Evolutionary conservation across 2,329 filamentous ascomycete genomes (phyloP).

Genomic region (Fusarium sulawesiense): DNA sequence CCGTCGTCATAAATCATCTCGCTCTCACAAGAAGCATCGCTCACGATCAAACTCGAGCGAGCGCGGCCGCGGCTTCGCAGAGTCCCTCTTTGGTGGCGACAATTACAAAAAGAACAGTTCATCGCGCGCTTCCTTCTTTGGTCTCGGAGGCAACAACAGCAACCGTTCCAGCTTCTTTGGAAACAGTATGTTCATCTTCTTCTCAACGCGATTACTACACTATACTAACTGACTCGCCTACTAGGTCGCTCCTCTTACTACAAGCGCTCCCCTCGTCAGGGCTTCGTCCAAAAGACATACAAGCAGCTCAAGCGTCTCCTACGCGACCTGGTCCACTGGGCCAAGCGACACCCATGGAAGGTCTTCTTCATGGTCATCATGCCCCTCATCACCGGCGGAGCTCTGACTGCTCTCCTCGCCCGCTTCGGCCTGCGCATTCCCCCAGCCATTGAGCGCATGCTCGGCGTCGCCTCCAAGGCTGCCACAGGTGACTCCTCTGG

Average conservation of each 20-base stretch:
- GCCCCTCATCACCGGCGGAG: conserved; percentile 86
- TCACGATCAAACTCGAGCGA: conserved; percentile 53
- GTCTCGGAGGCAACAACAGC: conserved; percentile 55
- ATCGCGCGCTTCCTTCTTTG: conserved; percentile 60
- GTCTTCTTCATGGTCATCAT: conserved; percentile 89
- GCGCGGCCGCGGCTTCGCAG: conserved; percentile 49
- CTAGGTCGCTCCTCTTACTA: conserved; percentile 72
- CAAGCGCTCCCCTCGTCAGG: conserved; percentile 82
- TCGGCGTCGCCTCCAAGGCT: conserved; percentile 64
- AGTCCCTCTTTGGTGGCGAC: conserved; percentile 50
- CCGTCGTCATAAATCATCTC: conserved; percentile 46
- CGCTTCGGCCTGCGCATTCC: conserved; percentile 85
- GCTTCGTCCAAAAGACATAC: conserved; percentile 79
- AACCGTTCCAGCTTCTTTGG: conserved; percentile 61
- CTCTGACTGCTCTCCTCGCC: conserved; percentile 79
- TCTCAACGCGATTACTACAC: not conserved
- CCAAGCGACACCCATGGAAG: conserved; percentile 85
- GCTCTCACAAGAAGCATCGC: conserved; percentile 50
- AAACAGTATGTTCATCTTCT: conserved; percentile 49
- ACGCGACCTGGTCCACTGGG: conserved; percentile 83
- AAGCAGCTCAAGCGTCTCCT: conserved; percentile 82
- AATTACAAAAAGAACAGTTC: conserved; percentile 55
- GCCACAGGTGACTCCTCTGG: conserved; percentile 61
- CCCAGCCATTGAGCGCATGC: conserved; percentile 67
- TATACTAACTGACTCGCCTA: not conserved